A percentile compares a stretch with the other conserved stretches of the same genome.
These are phyloP conservation scores for Saccharomycopsis oosterbeekiorum DNA, from an alignment of 805 yeast genomes.

Conservation along the genomic window DNA sequence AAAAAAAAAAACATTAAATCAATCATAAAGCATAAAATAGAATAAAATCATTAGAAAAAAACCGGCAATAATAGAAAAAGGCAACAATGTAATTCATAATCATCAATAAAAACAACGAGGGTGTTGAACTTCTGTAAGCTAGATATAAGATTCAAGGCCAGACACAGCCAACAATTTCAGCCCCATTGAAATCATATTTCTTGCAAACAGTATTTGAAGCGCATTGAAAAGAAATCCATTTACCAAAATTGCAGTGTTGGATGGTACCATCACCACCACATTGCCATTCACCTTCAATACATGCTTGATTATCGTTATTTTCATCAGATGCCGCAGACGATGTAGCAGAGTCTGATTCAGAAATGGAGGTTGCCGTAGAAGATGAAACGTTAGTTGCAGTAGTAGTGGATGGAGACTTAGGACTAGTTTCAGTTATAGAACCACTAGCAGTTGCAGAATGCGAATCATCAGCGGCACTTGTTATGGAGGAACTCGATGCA, in stretches of 20 bases:
- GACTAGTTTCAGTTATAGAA: too few species aligned
- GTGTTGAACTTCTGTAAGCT: not conserved
- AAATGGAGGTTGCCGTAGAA: not conserved
- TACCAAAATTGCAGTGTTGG: conserved; percentile 47
- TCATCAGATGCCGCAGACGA: conserved; percentile 19
- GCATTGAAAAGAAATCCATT: conserved; percentile 49
- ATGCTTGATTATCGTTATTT: conserved; percentile 21
- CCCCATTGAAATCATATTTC: conserved; percentile 33
- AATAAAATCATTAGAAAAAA: not conserved
- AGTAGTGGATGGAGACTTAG: conserved; percentile 7
- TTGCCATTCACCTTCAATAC: conserved; percentile 43
- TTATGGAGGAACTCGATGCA: not conserved
- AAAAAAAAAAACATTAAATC: not conserved
- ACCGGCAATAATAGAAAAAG: not conserved
- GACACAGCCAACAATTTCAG: conserved; percentile 23
- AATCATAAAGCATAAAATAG: not conserved
- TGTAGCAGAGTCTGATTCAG: conserved; percentile 38
- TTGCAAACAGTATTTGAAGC: conserved; percentile 55
- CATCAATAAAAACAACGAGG: too few species aligned
- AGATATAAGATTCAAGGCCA: not conserved
- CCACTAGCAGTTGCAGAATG: too few species aligned
- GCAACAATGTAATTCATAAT: too few species aligned
- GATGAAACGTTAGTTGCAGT: conserved; percentile 27
- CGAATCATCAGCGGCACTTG: too few species aligned
- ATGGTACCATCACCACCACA: conserved; percentile 42